Conservation (phyloP, 129 eudicot species). For the Solidago caesia region DNA sequence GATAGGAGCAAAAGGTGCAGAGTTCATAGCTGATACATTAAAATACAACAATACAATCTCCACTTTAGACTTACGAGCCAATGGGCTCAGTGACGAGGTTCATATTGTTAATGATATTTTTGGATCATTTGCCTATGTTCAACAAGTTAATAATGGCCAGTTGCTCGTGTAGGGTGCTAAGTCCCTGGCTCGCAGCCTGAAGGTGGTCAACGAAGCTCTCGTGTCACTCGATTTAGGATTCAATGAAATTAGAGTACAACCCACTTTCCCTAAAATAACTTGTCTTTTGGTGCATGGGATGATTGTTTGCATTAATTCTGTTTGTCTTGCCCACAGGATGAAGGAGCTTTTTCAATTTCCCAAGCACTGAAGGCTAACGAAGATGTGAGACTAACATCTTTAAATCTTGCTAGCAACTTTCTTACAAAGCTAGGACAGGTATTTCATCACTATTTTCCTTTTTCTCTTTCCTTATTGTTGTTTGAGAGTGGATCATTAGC, state of each 20-base stretch:
- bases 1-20: slow-evolving; percentile 89
- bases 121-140: slow-evolving; percentile 13
- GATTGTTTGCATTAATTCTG: not conserved
- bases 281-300: not conserved
- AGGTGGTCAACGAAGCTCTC: slow-evolving; percentile 89
- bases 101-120: slow-evolving; percentile 10
- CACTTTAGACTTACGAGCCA: slow-evolving; percentile 81
- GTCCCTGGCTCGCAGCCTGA: slow-evolving; percentile 87
- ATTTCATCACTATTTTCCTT: not conserved
- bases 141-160: slow-evolving; percentile 12
- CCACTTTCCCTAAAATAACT: not conserved
- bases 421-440: slow-evolving; percentile 95
- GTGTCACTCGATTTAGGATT: slow-evolving; percentile 81
- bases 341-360: slow-evolving; percentile 92
- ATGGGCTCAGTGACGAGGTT: slow-evolving; percentile 91
- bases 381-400: slow-evolving; percentile 73
- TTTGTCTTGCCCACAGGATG: slow-evolving; percentile 57
- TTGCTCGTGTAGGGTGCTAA: slow-evolving; percentile 66
- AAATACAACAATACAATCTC: slow-evolving; percentile 82
- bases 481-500: not conserved
- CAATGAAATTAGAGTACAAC: slow-evolving; percentile 85
- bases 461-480: not conserved
- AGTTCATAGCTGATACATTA: slow-evolving; percentile 77
- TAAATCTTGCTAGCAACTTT: slow-evolving; percentile 82
- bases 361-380: slow-evolving; percentile 96